These are phyloP conservation scores for Termitomyces sp. DNA, from an alignment of 768 basidiomycete species.

Conservation along the genomic window DNA sequence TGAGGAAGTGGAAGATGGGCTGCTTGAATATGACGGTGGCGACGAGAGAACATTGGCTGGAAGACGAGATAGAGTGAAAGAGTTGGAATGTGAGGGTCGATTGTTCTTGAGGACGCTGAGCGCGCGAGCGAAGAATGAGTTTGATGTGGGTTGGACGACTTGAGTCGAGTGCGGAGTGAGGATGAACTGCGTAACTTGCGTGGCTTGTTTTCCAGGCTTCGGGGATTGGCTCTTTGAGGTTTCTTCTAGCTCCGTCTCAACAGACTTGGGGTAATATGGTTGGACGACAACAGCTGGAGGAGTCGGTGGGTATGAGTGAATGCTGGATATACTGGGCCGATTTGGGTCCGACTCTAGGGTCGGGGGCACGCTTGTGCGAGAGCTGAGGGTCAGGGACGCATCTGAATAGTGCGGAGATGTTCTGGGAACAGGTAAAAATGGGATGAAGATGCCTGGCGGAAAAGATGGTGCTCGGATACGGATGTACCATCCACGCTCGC, in stretches of 20 bases:
- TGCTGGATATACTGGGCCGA: conserved; percentile 31
- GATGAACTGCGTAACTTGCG: conserved; percentile 50
- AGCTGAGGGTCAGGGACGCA: conserved; percentile 49
- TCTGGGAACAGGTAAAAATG: conserved; percentile 46
- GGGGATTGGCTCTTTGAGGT: conserved; percentile 16
- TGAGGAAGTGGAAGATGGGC: conserved; percentile 9
- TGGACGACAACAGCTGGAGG: conserved; percentile 31
- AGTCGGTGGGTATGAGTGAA: conserved; percentile 61
- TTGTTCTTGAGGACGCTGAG: conserved; percentile 44
- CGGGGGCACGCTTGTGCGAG: conserved; percentile 39
- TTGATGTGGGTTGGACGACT: conserved; percentile 28
- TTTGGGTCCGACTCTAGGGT: conserved; percentile 15
- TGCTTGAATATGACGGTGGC: conserved; percentile 35
- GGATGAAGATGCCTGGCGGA: conserved; percentile 57
- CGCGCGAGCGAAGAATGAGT: conserved; percentile 49
- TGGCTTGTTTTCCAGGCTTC: conserved; percentile 23
- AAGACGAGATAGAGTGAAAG: conserved; percentile 52
- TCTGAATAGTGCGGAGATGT: conserved; percentile 46
- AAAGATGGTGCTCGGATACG: conserved; percentile 70
- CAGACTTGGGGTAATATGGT: conserved; percentile 31
- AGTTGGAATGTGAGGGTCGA: conserved; percentile 55
- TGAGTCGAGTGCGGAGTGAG: conserved; percentile 44
- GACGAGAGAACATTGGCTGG: conserved; percentile 24
- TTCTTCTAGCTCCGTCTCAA: conserved; percentile 25
- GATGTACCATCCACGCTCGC: conserved; percentile 77